Evolutionary conservation across 2,329 filamentous ascomycete genomes (phyloP), one percentile per base, ranked within the genome.

Genomic region (Colletotrichum sp.): DNA sequence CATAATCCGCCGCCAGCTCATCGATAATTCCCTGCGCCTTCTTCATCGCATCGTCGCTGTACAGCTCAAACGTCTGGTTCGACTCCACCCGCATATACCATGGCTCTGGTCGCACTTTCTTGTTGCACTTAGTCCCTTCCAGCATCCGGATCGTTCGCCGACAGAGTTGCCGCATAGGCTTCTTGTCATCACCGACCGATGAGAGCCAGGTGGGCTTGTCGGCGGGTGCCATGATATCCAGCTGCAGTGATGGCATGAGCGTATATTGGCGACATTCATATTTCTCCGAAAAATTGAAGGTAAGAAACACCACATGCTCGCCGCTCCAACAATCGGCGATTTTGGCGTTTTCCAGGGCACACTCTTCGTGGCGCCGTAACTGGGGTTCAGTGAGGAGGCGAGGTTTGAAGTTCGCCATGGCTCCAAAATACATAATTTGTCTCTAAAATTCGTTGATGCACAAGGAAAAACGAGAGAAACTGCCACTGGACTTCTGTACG

Each of bases 401-500:
- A 0, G 34, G 52, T 12, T 59, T 69, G 21, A 39, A 26, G 3
- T 70, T 24, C 57, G 68, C 68, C 68, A 63, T 26, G 2, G 6
- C 26, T 26, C 26, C 26, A 26, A 26, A 26, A 2, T 26, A 26
- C 2, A 2, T 26, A 26, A 26, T 26, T 26, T 2, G 2, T 26
- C 6, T 26, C 26, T 26, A 6, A 1, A 26, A 26, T 26, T 26
- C 26, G 26, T 26, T 52, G 44, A 52, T 52, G 1, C 10, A 3
- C 44, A 52, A n/a, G 16, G 1, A 0, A n/a, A 49, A 12, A 12
- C 9, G 18, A n/a, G 18, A 49, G 39, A 12, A 7, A 49, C 5
- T 39, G 39, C 0, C 39, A 7, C 0, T n/a, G 1, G 0, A 7
- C 5, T 6, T 7, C 7, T 49, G 39, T 3, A 21, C 0, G 0